Percentiles rank a stretch among this genome's conserved stretches.
Evolutionary conservation across 2,329 filamentous ascomycete genomes (phyloP).

Genomic region (Massarina eburnea): DNA sequence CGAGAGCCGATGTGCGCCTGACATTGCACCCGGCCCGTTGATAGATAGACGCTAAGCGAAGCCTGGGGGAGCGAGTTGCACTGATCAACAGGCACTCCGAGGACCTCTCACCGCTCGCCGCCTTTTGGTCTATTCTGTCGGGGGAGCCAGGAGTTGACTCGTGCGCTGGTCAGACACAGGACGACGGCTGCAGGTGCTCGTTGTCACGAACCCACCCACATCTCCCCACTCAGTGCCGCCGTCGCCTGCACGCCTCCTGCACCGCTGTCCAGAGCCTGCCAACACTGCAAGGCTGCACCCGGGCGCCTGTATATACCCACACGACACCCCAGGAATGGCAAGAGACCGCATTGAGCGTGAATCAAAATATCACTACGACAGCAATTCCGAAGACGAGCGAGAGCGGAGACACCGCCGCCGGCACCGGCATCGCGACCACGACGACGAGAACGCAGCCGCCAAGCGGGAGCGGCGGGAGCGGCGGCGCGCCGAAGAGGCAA

Average conservation of each 20-base stretch:
- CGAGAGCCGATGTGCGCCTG: conserved; percentile 29
- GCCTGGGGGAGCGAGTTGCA: conserved; percentile 14
- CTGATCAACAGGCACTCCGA: conserved; percentile 33
- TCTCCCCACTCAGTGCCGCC: conserved; percentile 22
- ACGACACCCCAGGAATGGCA: conserved; percentile 35
- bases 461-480: conserved; percentile 36
- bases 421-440: conserved; percentile 24
- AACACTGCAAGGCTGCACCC: conserved; percentile 30
- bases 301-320: conserved; percentile 30
- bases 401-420: conserved; percentile 29
- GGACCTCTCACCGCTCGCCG: conserved; percentile 33
- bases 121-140: conserved; percentile 13
- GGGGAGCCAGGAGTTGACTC: conserved; percentile 23
- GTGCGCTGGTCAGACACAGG: conserved; percentile 24
- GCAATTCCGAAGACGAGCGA: conserved; percentile 25
- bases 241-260: conserved; percentile 30
- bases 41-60: conserved; percentile 23
- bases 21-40: conserved; percentile 22
- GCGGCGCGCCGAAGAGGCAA: conserved; percentile 32
- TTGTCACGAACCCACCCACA: conserved; percentile 33
- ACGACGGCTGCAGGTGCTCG: conserved; percentile 30
- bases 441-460: conserved; percentile 28
- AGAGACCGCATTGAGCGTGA: conserved; percentile 34
- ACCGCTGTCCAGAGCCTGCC: conserved; percentile 35
- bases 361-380: conserved; percentile 33